These are phyloP conservation scores for Amylocarpus encephaloides DNA, from an alignment of 2,329 filamentous ascomycete genomes.

Conservation along the genomic window DNA sequence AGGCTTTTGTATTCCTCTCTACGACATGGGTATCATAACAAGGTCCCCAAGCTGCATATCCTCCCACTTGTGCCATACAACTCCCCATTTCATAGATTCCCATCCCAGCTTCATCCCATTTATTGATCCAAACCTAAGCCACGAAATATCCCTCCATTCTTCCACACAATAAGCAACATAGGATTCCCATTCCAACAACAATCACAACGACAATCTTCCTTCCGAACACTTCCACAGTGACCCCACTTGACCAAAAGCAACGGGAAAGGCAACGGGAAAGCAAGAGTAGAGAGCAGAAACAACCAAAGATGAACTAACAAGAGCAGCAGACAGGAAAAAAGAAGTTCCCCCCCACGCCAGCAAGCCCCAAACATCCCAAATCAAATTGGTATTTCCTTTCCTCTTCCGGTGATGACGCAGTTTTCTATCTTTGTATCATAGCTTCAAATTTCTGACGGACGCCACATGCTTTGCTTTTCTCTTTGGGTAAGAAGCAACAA, in stretches of 20 bases:
- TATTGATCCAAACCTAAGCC: background rate
- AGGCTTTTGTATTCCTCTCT: constrained; percentile 11
- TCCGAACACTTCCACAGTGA: background rate
- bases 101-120: background rate
- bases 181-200: constrained; percentile 5
- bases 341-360: constrained; percentile 12
- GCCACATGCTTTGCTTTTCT: constrained; percentile 22
- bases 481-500: constrained; percentile 12
- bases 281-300: constrained; percentile 13
- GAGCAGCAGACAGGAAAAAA: background rate
- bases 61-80: constrained; percentile 3
- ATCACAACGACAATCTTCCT: background rate
- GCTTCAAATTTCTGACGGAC: constrained; percentile 15
- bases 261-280: constrained; percentile 4
- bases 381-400: constrained; percentile 31
- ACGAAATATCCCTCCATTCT: background rate
- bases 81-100: background rate
- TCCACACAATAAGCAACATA: background rate
- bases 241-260: background rate
- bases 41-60: background rate
- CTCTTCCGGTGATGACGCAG: constrained; percentile 20
- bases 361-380: constrained; percentile 20
- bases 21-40: constrained; percentile 25
- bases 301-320: background rate
- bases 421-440: constrained; percentile 28